Evolutionary conservation across 371 early-diverging fungal genomes (phyloP).

Genomic region (Lichtheimia ornata): DNA sequence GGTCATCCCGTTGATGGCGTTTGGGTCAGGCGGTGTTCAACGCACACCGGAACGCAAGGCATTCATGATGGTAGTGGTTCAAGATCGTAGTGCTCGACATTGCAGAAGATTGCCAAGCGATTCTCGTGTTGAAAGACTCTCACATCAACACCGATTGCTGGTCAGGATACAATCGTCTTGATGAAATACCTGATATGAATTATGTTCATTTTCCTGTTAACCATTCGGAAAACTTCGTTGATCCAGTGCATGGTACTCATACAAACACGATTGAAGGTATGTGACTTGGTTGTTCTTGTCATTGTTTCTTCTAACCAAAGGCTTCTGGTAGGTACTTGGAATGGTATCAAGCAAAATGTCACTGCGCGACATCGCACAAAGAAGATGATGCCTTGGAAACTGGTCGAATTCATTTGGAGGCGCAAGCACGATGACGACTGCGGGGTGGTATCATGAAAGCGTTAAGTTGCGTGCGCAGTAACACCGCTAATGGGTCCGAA

Average conservation of each 20-base stretch:
- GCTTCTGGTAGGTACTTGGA: conserved; percentile 11
- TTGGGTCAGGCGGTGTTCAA: no score
- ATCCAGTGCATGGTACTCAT: no score
- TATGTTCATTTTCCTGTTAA: conserved; percentile 11
- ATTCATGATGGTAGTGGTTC: no score
- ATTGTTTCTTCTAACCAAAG: background rate
- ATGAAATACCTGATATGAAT: background rate
- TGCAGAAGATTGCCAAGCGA: background rate
- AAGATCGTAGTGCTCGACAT: no score
- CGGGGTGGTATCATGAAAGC: no score
- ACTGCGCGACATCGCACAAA: background rate
- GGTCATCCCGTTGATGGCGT: no score
- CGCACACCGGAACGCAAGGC: no score
- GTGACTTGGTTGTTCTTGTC: background rate
- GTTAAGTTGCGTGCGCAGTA: no score
- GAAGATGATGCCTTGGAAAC: conserved; percentile 9
- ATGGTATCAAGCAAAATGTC: conserved; percentile 10
- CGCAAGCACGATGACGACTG: conserved; percentile 10
- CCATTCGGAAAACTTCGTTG: no score
- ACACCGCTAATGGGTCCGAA: no score
- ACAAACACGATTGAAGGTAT: no score
- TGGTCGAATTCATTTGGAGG: conserved; percentile 13
- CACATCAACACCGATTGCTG: conserved; percentile 19
- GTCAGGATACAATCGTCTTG: conserved; percentile 13
- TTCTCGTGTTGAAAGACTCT: conserved; percentile 6